Evolutionary conservation across 495 filamentous ascomycete species (phyloP), one percentile per base, ranked within the genome.

Genomic region (Neurospora tetraspora): DNA sequence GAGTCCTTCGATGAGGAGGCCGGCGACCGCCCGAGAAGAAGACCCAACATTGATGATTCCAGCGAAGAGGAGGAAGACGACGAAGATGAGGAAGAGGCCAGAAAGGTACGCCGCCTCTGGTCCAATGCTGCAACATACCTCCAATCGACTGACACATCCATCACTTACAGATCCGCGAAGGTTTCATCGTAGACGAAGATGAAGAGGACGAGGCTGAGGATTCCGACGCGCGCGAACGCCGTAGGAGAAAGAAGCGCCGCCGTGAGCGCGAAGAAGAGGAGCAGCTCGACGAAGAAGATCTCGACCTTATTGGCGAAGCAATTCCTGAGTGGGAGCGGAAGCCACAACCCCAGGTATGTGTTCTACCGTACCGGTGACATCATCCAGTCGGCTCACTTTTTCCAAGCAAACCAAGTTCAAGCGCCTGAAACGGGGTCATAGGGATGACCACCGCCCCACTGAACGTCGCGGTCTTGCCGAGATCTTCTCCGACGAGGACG

Each of bases 41-140:
- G 45, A 79, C 77, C 69, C 78, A 79, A 39, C 73, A 77, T 89
- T 1, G 88, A 94, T 77, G 94, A 98, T 81, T 96, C 93, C 27
- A 96, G 93, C 74, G 95, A 97, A 73, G 96, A 99, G 78, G 96
- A 98, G 68, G 96, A 98, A 14, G 96, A 98, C 38, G 94, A 97
- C 73, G 94, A 99, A 39, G 96, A 98, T 76, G 93, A 94, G 74
- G 91, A 94, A 75, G 91, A 93, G 75, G 89, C 88, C 71, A 78
- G 82, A 69, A 83, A 83, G 78, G 87, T 88, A 80, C 39, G 79
- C 9, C 27, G 42, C 36, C 18, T 12, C 34, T 53, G 47, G 9
- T 47, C 27, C 39, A 37, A 34, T 61, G 38, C 45, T 20, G 16
- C n/a, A 9, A 8, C 20, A 42, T 36, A 23, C n/a, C 68, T 39